Conservation (phyloP, 768 basidiomycete species). For the Exidia glandulosa region DNA sequence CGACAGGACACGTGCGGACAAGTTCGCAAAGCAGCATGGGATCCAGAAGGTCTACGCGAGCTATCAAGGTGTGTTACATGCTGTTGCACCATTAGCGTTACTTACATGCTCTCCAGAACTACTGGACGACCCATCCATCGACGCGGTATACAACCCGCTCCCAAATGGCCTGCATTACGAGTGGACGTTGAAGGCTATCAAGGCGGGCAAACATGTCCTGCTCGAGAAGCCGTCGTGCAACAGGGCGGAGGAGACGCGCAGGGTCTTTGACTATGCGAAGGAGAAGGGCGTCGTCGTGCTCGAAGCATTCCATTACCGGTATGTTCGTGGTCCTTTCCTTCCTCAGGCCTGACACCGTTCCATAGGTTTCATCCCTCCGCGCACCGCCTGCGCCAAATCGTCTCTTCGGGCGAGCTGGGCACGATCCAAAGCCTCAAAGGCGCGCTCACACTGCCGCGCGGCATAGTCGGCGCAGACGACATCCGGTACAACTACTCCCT, state of each 20-base stretch:
- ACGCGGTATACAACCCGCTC: slow-evolving; percentile 23
- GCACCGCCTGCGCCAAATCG: slow-evolving; percentile 7
- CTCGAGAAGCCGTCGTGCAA: slow-evolving; percentile 24
- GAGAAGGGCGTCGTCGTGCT: slow-evolving; percentile 17
- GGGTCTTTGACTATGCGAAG: slow-evolving; percentile 17
- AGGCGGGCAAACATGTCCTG: slow-evolving; percentile 24
- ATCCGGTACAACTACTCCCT: slow-evolving; percentile 13
- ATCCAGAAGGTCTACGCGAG: slow-evolving; percentile 11
- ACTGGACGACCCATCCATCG: slow-evolving; percentile 18
- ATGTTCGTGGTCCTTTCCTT: background rate
- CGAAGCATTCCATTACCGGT: slow-evolving; percentile 20
- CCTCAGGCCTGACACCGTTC: background rate
- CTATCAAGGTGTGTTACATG: slow-evolving; percentile 10
- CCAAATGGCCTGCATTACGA: slow-evolving; percentile 25
- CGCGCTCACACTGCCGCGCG: slow-evolving; percentile 2
- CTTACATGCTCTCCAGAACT: slow-evolving; percentile 9
- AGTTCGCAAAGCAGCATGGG: slow-evolving; percentile 13
- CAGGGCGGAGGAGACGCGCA: slow-evolving; percentile 16
- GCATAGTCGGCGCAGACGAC: slow-evolving; percentile 5
- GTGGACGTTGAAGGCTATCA: slow-evolving; percentile 23
- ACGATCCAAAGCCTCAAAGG: slow-evolving; percentile 5
- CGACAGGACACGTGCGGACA: slow-evolving; percentile 9
- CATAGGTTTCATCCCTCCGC: slow-evolving; percentile 13
- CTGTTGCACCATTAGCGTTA: background rate
- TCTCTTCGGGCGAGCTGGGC: slow-evolving; percentile 10